Conservation (phyloP, 2,329 filamentous ascomycete species). For the Colletotrichum coccodes region DNA sequence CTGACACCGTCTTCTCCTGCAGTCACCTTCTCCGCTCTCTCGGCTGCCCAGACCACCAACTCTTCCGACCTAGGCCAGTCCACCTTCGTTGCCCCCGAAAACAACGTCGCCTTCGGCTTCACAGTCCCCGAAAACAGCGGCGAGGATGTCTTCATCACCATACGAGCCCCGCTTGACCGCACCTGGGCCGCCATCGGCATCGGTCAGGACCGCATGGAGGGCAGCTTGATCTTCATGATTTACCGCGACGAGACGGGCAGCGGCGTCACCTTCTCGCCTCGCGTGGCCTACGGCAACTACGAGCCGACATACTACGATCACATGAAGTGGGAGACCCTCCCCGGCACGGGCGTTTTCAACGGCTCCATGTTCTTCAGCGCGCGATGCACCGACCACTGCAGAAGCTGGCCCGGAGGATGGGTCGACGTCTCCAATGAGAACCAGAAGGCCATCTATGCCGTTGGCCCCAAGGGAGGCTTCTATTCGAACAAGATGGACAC, state of each 20-base stretch:
- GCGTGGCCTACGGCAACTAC: constrained; percentile 58
- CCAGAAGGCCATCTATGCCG: constrained; percentile 65
- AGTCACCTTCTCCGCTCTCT: constrained; percentile 34
- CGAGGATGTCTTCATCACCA: constrained; percentile 63
- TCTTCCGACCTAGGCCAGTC: constrained; percentile 46
- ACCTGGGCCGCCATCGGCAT: constrained; percentile 67
- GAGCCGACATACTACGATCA: constrained; percentile 61
- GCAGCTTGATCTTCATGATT: constrained; percentile 64
- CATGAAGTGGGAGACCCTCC: constrained; percentile 55
- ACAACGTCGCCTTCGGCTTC: constrained; percentile 59
- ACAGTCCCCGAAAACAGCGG: constrained; percentile 58
- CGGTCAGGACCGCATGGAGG: constrained; percentile 61
- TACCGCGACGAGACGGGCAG: constrained; percentile 58
- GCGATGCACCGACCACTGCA: constrained; percentile 61
- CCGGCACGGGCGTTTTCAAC: constrained; percentile 58
- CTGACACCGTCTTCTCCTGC: constrained; percentile 1
- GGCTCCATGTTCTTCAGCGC: constrained; percentile 60
- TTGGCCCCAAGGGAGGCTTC: constrained; percentile 58
- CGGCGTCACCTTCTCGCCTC: constrained; percentile 67
- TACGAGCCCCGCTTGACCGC: constrained; percentile 55
- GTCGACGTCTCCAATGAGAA: constrained; percentile 60
- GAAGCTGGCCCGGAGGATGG: constrained; percentile 59
- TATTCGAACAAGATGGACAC: constrained; percentile 54
- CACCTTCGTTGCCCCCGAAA: constrained; percentile 55
- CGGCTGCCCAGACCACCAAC: constrained; percentile 40